Evolutionary conservation across 805 yeast genomes (phyloP).

Genomic region (Candida parachauliodes): DNA sequence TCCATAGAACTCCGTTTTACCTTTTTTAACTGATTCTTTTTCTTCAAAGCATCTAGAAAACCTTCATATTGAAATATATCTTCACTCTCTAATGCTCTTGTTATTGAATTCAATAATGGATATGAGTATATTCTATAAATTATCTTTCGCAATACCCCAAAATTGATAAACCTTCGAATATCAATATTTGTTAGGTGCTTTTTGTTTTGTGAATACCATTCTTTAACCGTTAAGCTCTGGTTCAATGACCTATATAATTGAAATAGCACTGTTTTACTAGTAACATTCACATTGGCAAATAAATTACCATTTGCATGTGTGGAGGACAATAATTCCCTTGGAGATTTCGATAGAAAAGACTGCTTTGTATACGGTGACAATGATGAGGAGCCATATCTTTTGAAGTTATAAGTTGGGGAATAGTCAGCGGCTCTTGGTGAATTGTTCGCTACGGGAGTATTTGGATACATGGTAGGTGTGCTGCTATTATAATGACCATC

Average conservation of each 20-base stretch:
- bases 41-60: slow-evolving; percentile 3
- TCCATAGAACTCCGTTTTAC: neutral
- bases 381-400: slow-evolving; percentile 6
- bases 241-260: slow-evolving; percentile 72
- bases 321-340: slow-evolving; percentile 3
- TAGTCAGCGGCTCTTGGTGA: neutral
- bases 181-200: slow-evolving; percentile 64
- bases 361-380: slow-evolving; percentile 13
- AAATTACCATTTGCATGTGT: neutral
- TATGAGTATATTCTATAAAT: slow-evolving; percentile 77
- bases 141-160: slow-evolving; percentile 79
- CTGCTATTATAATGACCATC: neutral
- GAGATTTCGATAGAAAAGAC: slow-evolving; percentile 10
- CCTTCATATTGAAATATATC: slow-evolving; percentile 9
- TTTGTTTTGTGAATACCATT: slow-evolving; percentile 75
- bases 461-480: slow-evolving; percentile 22
- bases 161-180: slow-evolving; percentile 76
- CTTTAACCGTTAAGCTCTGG: slow-evolving; percentile 71
- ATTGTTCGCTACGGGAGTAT: slow-evolving; percentile 1
- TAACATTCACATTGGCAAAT: slow-evolving; percentile 31
- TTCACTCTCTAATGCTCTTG: slow-evolving; percentile 33
- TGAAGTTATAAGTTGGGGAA: slow-evolving; percentile 6
- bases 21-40: slow-evolving; percentile 4
- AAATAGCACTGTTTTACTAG: slow-evolving; percentile 65
- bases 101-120: slow-evolving; percentile 53